Evolutionary conservation across 2,329 filamentous ascomycete genomes (phyloP).

Genomic region (Alternaria panax): DNA sequence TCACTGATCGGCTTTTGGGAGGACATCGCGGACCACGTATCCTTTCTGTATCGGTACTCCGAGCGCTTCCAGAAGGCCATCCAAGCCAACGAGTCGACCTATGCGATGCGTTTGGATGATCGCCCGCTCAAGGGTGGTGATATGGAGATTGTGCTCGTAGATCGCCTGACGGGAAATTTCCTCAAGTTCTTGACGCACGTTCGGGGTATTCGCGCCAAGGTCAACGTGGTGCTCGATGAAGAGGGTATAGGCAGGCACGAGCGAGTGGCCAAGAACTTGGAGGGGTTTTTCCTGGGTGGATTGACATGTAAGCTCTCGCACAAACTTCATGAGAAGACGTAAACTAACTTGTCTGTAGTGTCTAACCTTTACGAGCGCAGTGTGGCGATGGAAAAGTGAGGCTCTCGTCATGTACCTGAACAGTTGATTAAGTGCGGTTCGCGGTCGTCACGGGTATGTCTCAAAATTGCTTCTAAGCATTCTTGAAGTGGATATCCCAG

Average conservation of each 20-base stretch:
- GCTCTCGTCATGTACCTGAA: background rate
- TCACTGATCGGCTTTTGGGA: conserved; percentile 30
- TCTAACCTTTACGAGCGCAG: conserved; percentile 21
- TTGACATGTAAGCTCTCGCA: conserved; percentile 18
- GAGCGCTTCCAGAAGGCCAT: conserved; percentile 24
- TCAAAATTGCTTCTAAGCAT: background rate
- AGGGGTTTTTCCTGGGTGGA: conserved; percentile 23
- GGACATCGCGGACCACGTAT: conserved; percentile 15
- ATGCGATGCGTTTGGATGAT: conserved; percentile 28
- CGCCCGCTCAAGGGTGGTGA: conserved; percentile 11
- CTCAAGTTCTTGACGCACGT: conserved; percentile 28
- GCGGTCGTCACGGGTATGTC: background rate
- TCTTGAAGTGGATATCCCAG: background rate
- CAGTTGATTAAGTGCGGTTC: background rate
- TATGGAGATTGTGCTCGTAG: conserved; percentile 25
- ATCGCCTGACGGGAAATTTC: conserved; percentile 25
- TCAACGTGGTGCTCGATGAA: conserved; percentile 13
- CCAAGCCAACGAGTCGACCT: conserved; percentile 15
- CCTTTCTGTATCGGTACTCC: conserved; percentile 19
- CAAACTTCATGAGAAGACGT: background rate
- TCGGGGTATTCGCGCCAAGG: conserved; percentile 22
- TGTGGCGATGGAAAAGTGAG: conserved; percentile 1
- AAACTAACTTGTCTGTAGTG: conserved; percentile 14
- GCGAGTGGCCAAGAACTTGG: conserved; percentile 13
- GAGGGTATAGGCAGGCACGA: conserved; percentile 14